Evolutionary conservation across 164 flowering plant species (phyloP).

Genomic region (grape (Vitis vinifera)): ASM3070453v1 NC_081815.1:12745501-12746000

Average conservation of each 20-base stretch:
- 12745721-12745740: background rate
- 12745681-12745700: slow-evolving; percentile 1
- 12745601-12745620: slow-evolving; percentile 88
- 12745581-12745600: slow-evolving; percentile 33
- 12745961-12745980: too few relatives aligned
- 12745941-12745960: slow-evolving; percentile 37
- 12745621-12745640: slow-evolving; percentile 71
- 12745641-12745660: slow-evolving; percentile 83
- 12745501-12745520: background rate
- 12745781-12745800: background rate
- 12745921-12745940: slow-evolving; percentile 75
- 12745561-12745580: background rate
- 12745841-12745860: background rate
- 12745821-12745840: background rate
- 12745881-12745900: background rate
- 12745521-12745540: slow-evolving; percentile 3
- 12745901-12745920: slow-evolving; percentile 5
- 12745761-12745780: background rate
- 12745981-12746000: too few relatives aligned
- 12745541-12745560: background rate
- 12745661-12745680: slow-evolving; percentile 68
- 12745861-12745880: background rate
- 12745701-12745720: slow-evolving; percentile 3
- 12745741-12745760: background rate
- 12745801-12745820: background rate